Conservation (phyloP, 108 stramenopile species). For the Nitzschia palea region DNA sequence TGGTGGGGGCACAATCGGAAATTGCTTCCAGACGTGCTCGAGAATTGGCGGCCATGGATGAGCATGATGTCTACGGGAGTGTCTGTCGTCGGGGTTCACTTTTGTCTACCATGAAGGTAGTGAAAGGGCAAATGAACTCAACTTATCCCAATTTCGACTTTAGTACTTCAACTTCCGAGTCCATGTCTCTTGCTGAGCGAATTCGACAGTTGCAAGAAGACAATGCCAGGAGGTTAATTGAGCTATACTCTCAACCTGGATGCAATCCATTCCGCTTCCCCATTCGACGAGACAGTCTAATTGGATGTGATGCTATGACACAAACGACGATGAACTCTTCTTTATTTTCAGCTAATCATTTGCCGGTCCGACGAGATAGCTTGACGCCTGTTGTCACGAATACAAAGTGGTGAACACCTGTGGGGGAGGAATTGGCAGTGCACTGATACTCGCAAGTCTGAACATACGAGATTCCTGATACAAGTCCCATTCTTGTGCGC, state of each 20-base stretch:
- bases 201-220: conserved; percentile 30
- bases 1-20: conserved; percentile 24
- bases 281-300: conserved; percentile 7
- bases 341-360: conserved; percentile 7
- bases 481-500: too few relatives aligned
- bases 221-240: conserved; percentile 30
- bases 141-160: too few relatives aligned
- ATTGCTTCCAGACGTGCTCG: conserved; percentile 15
- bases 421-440: too few relatives aligned
- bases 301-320: neutral
- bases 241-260: conserved; percentile 21
- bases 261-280: conserved; percentile 25
- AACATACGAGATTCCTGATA: too few relatives aligned
- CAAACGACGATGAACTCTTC: neutral
- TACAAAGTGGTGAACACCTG: too few relatives aligned
- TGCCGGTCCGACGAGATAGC: conserved; percentile 19
- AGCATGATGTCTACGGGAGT: conserved; percentile 19
- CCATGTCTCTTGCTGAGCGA: conserved; percentile 8
- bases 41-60: conserved; percentile 26
- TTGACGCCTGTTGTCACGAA: neutral
- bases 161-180: neutral
- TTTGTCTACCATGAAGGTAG: conserved; percentile 2
- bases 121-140: too few relatives aligned
- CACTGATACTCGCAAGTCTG: too few relatives aligned
- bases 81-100: conserved; percentile 10